A percentile compares a stretch with the other conserved stretches of the same genome.
Evolutionary conservation across 768 basidiomycete species (phyloP).

Genomic region (Leccinellum rugosiceps): DNA sequence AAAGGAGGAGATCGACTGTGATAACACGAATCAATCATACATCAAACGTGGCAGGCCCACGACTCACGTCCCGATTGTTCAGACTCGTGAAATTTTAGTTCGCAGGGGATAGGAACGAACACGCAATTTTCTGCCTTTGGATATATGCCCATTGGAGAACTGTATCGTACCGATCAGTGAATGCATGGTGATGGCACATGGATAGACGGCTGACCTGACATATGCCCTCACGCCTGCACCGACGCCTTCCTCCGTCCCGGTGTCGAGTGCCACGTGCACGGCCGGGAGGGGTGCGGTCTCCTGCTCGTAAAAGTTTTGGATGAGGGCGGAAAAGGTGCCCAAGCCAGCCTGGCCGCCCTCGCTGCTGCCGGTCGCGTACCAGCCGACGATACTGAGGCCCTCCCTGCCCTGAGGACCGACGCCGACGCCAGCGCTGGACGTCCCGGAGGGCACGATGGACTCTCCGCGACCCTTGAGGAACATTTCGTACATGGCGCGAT

Average conservation of each 20-base stretch:
- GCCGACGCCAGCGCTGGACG: constrained; percentile 16
- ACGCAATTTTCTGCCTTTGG: constrained; percentile 95
- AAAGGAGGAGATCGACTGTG: constrained; percentile 77
- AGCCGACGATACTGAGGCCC: constrained; percentile 91
- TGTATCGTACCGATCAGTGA: constrained; percentile 27
- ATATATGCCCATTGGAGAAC: constrained; percentile 83
- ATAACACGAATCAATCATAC: constrained; percentile 3
- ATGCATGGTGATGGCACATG: constrained; percentile 3
- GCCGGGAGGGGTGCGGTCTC: constrained; percentile 88
- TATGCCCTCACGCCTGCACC: constrained; percentile 82
- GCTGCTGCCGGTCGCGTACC: constrained; percentile 79
- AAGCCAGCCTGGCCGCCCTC: constrained; percentile 42
- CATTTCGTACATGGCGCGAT: constrained; percentile 88
- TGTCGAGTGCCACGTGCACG: constrained; percentile 88
- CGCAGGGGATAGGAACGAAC: constrained; percentile 89
- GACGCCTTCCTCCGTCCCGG: constrained; percentile 61
- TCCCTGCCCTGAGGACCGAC: constrained; percentile 35
- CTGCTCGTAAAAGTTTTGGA: constrained; percentile 96
- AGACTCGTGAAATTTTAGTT: constrained; percentile 75
- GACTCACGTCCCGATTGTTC: constrained; percentile 84
- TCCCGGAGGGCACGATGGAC: constrained; percentile 23
- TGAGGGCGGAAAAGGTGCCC: constrained; percentile 93
- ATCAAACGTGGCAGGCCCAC: not conserved
- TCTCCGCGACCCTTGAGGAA: constrained; percentile 62
- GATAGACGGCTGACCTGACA: constrained; percentile 56